phyloP scores from a whole-genome alignment of 2,329 filamentous ascomycete species.

The Neonectria magnoliae region DNA sequence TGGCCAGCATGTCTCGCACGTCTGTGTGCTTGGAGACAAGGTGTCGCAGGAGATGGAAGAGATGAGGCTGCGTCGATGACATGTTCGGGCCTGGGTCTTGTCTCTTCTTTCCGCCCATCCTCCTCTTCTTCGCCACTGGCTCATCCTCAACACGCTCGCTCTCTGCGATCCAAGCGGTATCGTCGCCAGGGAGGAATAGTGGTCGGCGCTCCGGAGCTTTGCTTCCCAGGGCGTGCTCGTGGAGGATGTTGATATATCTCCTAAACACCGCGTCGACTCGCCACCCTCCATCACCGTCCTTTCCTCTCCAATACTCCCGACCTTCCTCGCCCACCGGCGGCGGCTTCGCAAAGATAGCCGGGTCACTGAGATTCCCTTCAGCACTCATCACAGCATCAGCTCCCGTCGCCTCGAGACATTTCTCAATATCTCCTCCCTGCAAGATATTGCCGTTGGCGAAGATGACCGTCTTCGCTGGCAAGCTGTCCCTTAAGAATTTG shows the following conservation, averaged over 20 bases:
- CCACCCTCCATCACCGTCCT: slow-evolving; percentile 83
- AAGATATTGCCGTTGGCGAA: slow-evolving; percentile 98
- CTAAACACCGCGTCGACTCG: slow-evolving; percentile 88
- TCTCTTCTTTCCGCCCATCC: slow-evolving; percentile 45
- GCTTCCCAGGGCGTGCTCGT: slow-evolving; percentile 76
- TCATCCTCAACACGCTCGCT: slow-evolving; percentile 50
- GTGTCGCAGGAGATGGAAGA: slow-evolving; percentile 90
- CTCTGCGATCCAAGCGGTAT: slow-evolving; percentile 57
- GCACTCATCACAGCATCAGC: slow-evolving; percentile 96
- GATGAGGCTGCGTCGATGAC: slow-evolving; percentile 84
- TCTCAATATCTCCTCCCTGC: slow-evolving; percentile 78
- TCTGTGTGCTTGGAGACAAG: slow-evolving; percentile 83
- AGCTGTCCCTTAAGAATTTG: slow-evolving; percentile 80
- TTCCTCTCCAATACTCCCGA: slow-evolving; percentile 87
- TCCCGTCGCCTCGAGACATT: slow-evolving; percentile 83
- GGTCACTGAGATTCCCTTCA: slow-evolving; percentile 93
- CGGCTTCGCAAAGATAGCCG: slow-evolving; percentile 80
- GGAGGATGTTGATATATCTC: slow-evolving; percentile 90
- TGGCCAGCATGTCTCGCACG: slow-evolving; percentile 85
- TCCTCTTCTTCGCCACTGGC: slow-evolving; percentile 64
- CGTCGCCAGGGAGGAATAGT: slow-evolving; percentile 75
- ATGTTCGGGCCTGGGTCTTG: slow-evolving; percentile 70
- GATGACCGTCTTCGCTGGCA: slow-evolving; percentile 88
- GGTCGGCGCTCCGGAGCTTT: slow-evolving; percentile 74
- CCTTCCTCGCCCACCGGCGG: slow-evolving; percentile 73